These are phyloP conservation scores for Trametopsis cervina DNA, from an alignment of 768 basidiomycete genomes.

Conservation along the genomic window DNA sequence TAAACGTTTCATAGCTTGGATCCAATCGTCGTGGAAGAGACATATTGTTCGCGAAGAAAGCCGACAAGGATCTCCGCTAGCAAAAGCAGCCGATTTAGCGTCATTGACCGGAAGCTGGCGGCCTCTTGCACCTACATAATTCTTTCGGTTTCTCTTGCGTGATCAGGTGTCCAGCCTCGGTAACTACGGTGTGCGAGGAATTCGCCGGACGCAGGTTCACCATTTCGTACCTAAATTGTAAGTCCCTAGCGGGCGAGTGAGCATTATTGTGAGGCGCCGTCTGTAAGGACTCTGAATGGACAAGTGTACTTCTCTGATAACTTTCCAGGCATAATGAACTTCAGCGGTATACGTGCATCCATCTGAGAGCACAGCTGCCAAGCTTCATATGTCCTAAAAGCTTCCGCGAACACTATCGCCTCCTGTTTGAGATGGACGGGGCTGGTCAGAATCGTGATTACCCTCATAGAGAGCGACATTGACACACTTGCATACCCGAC, in stretches of 20 bases:
- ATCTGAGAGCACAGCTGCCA: conserved; percentile 30
- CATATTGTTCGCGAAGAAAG: background rate
- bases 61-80: background rate
- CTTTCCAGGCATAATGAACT: conserved; percentile 50
- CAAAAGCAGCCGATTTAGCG: too few relatives aligned
- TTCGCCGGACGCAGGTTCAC: conserved; percentile 18
- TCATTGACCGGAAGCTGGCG: too few relatives aligned
- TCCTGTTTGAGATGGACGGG: conserved; percentile 30
- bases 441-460: background rate
- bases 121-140: conserved; percentile 19
- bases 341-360: conserved; percentile 42
- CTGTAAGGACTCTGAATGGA: too few relatives aligned
- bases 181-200: conserved; percentile 25
- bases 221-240: background rate
- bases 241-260: too few relatives aligned
- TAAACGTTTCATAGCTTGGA: conserved; percentile 1
- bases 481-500: conserved; percentile 41
- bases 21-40: background rate
- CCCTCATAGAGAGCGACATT: background rate
- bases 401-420: conserved; percentile 51
- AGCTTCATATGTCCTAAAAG: conserved; percentile 28
- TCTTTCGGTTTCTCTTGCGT: conserved; percentile 24
- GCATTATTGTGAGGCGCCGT: too few relatives aligned
- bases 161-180: conserved; percentile 27
- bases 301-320: too few relatives aligned